These are phyloP conservation scores for Hyaloperonospora brassicae DNA, from an alignment of 352 stramenopile genomes.

Conservation along the genomic window DNA sequence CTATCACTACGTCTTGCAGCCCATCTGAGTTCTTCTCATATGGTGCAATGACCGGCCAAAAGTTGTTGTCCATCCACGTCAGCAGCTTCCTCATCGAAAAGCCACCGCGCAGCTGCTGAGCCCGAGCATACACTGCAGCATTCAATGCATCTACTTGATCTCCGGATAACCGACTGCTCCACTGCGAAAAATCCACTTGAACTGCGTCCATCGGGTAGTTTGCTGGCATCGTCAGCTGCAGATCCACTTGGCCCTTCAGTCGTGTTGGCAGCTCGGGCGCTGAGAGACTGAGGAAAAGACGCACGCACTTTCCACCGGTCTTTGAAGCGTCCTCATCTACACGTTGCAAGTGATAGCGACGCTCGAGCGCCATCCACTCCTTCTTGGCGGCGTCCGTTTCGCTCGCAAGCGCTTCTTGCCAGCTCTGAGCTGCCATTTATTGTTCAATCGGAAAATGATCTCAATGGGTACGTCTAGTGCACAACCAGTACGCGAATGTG, in stretches of 20 bases:
- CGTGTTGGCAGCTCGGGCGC: constrained; percentile 50
- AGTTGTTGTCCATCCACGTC: constrained; percentile 82
- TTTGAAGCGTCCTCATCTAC: constrained; percentile 13
- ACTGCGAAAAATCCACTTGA: constrained; percentile 47
- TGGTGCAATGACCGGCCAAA: constrained; percentile 33
- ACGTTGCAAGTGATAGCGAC: constrained; percentile 48
- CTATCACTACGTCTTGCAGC: constrained; percentile 1
- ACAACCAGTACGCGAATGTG: background rate
- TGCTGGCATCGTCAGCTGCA: constrained; percentile 40
- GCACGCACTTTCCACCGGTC: constrained; percentile 7
- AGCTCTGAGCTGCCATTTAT: constrained; percentile 17
- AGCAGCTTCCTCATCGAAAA: constrained; percentile 61
- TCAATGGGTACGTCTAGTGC: background rate
- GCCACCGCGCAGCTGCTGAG: constrained; percentile 34
- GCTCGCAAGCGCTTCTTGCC: constrained; percentile 25
- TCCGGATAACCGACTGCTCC: constrained; percentile 34
- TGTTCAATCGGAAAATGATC: constrained; percentile 11
- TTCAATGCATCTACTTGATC: constrained; percentile 33
- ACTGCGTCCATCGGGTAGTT: constrained; percentile 43
- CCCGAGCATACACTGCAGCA: constrained; percentile 28
- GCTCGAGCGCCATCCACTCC: constrained; percentile 60
- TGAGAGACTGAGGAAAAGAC: constrained; percentile 53
- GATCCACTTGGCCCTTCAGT: constrained; percentile 50
- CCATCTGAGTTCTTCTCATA: constrained; percentile 10
- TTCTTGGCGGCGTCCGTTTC: constrained; percentile 33